A percentile compares a stretch with the other conserved stretches of the same genome.
Evolutionary conservation across 805 yeast species (phyloP).

Genomic region (Debaryomyces tyrocola): DNA sequence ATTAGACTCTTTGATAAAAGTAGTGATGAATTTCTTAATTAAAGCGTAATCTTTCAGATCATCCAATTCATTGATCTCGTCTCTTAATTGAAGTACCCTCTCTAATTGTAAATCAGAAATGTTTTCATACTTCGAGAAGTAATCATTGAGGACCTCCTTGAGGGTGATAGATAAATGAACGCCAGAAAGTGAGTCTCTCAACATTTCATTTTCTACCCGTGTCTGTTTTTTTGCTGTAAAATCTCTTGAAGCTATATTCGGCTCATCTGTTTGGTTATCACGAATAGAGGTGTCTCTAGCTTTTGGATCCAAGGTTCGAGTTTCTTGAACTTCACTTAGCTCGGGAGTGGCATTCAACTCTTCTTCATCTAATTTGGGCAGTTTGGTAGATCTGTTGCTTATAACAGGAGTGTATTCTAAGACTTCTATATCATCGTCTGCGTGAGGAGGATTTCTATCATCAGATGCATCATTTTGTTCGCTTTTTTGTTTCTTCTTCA

Average conservation of each 20-base stretch:
- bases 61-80: conserved; percentile 3
- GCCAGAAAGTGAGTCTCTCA: conserved; percentile 7
- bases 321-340: background rate
- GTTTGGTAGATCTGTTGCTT: background rate
- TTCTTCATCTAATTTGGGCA: background rate
- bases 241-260: too few relatives aligned
- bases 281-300: background rate
- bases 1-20: conserved; percentile 1
- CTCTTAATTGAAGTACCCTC: conserved; percentile 3
- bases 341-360: background rate
- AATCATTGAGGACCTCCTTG: conserved; percentile 7
- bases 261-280: background rate
- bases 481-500: conserved; percentile 18
- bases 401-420: conserved; percentile 12
- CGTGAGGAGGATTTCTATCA: background rate
- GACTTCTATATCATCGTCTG: conserved; percentile 20
- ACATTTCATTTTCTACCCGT: conserved; percentile 5
- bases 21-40: background rate
- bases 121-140: conserved; percentile 6
- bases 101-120: conserved; percentile 1
- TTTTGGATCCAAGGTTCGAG: conserved; percentile 11
- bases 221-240: too few relatives aligned
- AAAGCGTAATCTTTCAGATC: background rate
- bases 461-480: background rate
- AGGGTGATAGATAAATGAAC: background rate